phyloP scores from a whole-genome alignment of 495 filamentous ascomycete genomes.

The Glutinoglossum americanum region DNA sequence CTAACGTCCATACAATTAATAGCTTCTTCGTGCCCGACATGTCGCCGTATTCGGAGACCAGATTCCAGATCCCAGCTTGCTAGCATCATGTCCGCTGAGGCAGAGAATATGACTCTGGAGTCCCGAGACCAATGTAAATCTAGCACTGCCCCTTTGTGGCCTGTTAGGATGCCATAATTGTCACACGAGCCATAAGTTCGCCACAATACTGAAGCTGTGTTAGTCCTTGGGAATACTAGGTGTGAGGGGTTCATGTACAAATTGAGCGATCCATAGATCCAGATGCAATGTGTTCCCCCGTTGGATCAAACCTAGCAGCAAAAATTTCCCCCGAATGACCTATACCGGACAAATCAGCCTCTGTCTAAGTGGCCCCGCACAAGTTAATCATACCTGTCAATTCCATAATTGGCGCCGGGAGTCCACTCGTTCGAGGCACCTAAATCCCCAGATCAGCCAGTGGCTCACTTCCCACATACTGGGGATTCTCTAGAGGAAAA shows the following conservation, averaged over 20 bases:
- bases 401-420: slow-evolving; percentile 91
- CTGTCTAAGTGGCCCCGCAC: not conserved
- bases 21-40: slow-evolving; percentile 83
- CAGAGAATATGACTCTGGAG: slow-evolving; percentile 74
- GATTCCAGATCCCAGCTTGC: slow-evolving; percentile 91
- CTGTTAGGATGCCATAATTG: slow-evolving; percentile 72
- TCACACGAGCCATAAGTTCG: slow-evolving; percentile 76
- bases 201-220: slow-evolving; percentile 53
- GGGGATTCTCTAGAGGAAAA: slow-evolving; percentile 8
- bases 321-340: slow-evolving; percentile 70
- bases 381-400: slow-evolving; percentile 39
- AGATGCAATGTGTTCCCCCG: slow-evolving; percentile 73
- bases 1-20: slow-evolving; percentile 78
- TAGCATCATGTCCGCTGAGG: slow-evolving; percentile 77
- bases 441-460: slow-evolving; percentile 19
- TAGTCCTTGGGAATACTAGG: not conserved
- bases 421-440: slow-evolving; percentile 62
- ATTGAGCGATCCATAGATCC: slow-evolving; percentile 90
- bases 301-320: slow-evolving; percentile 71
- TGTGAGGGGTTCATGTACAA: slow-evolving; percentile 22
- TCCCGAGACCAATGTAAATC: slow-evolving; percentile 96
- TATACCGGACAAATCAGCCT: slow-evolving; percentile 7
- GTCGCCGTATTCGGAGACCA: slow-evolving; percentile 66
- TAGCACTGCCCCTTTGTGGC: slow-evolving; percentile 74
- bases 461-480: slow-evolving; percentile 12